These are phyloP conservation scores for Dryadomyces quercus-mongolicae DNA, from an alignment of 2,329 filamentous ascomycete species.

Conservation along the genomic window DNA sequence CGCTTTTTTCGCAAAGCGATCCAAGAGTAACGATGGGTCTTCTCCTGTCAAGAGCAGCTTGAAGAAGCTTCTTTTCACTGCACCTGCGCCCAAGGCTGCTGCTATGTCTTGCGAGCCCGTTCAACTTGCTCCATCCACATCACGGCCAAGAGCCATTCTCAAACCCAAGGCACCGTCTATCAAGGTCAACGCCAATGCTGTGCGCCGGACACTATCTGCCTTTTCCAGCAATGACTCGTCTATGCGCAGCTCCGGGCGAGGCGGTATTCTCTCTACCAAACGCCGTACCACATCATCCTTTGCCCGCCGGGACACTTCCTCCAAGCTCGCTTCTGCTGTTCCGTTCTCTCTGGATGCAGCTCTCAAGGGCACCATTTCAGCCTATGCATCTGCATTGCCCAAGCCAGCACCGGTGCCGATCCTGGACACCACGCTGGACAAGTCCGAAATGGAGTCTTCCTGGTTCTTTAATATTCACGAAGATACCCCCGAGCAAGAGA, in stretches of 20 bases:
- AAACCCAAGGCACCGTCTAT: slow-evolving; percentile 40
- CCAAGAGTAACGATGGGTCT: slow-evolving; percentile 36
- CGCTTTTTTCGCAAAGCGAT: slow-evolving; percentile 42
- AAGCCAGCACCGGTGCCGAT: slow-evolving; percentile 8
- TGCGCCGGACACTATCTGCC: neutral
- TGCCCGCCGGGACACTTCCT: slow-evolving; percentile 57
- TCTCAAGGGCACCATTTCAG: slow-evolving; percentile 61
- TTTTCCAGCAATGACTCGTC: slow-evolving; percentile 23
- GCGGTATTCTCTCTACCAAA: slow-evolving; percentile 55
- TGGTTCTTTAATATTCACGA: slow-evolving; percentile 96
- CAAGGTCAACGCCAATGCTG: slow-evolving; percentile 27
- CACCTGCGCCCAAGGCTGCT: slow-evolving; percentile 15
- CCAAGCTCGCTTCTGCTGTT: slow-evolving; percentile 36
- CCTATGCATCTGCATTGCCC: slow-evolving; percentile 36
- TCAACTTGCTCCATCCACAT: slow-evolving; percentile 11
- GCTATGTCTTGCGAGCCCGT: slow-evolving; percentile 15
- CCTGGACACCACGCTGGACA: slow-evolving; percentile 22
- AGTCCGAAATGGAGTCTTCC: slow-evolving; percentile 42
- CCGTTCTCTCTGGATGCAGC: slow-evolving; percentile 82
- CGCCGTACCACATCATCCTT: slow-evolving; percentile 50
- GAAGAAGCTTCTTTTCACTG: slow-evolving; percentile 32
- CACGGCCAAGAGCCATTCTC: slow-evolving; percentile 32
- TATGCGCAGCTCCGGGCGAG: slow-evolving; percentile 40
- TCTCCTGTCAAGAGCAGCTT: slow-evolving; percentile 29
- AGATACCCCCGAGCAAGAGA: slow-evolving; percentile 79